These are phyloP conservation scores for Coemansia aciculifera DNA, from an alignment of 192 early-diverging fungal genomes.

Conservation along the genomic window DNA sequence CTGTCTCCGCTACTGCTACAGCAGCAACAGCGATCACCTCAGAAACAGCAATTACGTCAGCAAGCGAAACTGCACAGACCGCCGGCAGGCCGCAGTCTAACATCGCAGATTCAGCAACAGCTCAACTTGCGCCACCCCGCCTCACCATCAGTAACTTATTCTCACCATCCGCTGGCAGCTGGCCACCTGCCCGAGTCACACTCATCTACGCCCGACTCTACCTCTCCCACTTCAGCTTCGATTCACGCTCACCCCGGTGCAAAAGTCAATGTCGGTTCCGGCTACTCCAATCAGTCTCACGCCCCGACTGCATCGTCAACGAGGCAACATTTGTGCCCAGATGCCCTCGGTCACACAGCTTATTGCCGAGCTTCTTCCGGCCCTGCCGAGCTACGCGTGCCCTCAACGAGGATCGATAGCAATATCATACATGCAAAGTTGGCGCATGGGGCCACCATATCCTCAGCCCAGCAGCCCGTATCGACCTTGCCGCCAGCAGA, in stretches of 20 bases:
- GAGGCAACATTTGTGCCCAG: background rate
- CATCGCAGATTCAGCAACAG: background rate
- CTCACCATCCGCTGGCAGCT: constrained; percentile 8
- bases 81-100: background rate
- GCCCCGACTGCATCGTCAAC: background rate
- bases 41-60: background rate
- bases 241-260: background rate
- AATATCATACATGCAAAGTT: background rate
- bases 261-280: background rate
- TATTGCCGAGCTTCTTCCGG: background rate
- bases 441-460: background rate
- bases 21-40: background rate
- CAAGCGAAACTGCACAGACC: background rate
- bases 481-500: background rate
- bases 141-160: background rate
- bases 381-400: background rate
- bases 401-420: background rate
- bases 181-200: constrained; percentile 6
- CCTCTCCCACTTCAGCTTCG: background rate
- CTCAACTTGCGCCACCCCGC: background rate
- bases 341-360: background rate
- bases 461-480: background rate
- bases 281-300: background rate
- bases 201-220: background rate
- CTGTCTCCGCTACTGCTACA: background rate